These are phyloP conservation scores for Thuja plicata DNA, from an alignment of 83 land plant genomes.

Conservation along the genomic window DNA sequence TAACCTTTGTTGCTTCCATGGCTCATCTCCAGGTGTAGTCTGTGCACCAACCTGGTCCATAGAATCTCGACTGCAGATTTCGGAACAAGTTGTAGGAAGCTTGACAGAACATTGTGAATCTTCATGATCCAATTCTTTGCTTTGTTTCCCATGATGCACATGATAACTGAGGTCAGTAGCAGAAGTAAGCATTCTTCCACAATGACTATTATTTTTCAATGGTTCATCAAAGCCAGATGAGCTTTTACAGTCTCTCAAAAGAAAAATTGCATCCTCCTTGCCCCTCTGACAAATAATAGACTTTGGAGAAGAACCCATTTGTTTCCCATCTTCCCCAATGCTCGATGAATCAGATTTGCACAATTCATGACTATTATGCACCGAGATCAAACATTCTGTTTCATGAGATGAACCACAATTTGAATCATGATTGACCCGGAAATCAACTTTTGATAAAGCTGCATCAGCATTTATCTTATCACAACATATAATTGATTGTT, in stretches of 20 bases:
- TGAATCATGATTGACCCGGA: neutral
- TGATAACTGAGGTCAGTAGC: neutral
- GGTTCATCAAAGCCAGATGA: neutral
- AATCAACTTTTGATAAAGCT: neutral
- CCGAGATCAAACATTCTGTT: neutral
- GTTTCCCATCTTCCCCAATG: neutral
- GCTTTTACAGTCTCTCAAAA: slow-evolving; percentile 11
- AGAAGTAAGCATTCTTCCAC: neutral
- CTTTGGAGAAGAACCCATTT: neutral
- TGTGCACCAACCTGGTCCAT: neutral
- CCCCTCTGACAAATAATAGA: slow-evolving; percentile 4
- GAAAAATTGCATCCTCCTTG: slow-evolving; percentile 7
- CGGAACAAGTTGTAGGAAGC: neutral
- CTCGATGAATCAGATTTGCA: slow-evolving; percentile 1
- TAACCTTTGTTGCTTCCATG: neutral
- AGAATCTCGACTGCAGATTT: neutral
- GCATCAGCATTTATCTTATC: neutral
- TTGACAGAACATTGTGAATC: neutral
- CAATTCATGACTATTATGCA: neutral
- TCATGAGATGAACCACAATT: neutral
- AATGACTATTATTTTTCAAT: neutral
- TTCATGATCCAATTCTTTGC: neutral
- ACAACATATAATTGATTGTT: neutral
- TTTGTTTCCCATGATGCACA: neutral
- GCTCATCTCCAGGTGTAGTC: neutral